A percentile compares a stretch with the other conserved stretches of the same genome.
These are phyloP conservation scores for Choiromyces venosus DNA, from an alignment of 495 filamentous ascomycete species.

Conservation along the genomic window DNA sequence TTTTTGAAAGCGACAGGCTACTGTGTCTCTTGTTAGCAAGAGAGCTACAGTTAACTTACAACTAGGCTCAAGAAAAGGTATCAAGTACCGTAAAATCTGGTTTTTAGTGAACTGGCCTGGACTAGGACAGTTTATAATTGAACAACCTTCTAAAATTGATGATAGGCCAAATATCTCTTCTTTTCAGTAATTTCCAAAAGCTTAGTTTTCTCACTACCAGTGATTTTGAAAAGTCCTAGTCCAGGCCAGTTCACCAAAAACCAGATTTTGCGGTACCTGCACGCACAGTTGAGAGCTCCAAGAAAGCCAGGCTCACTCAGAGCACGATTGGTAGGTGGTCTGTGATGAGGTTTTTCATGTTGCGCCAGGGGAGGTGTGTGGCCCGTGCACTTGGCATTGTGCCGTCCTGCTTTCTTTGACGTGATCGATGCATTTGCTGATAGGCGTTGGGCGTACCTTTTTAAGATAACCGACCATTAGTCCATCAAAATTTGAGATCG, in stretches of 20 bases:
- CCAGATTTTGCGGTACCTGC: too few relatives aligned
- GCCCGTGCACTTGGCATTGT: background rate
- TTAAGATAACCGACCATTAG: background rate
- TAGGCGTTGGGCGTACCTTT: background rate
- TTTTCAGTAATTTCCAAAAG: too few relatives aligned
- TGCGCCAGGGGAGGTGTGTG: background rate
- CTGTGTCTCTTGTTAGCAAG: background rate
- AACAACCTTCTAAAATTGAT: too few relatives aligned
- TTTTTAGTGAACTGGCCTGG: too few relatives aligned
- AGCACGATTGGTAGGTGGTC: background rate
- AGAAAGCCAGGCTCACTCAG: background rate
- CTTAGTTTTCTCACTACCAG: too few relatives aligned
- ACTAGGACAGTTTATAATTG: too few relatives aligned
- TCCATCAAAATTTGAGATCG: background rate
- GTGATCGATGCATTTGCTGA: background rate
- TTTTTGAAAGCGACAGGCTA: background rate
- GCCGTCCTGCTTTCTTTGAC: background rate
- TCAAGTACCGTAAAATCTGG: too few relatives aligned
- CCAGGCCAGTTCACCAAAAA: too few relatives aligned
- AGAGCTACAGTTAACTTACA: background rate
- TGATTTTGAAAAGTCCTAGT: too few relatives aligned
- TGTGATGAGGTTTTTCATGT: background rate
- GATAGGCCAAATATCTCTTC: too few relatives aligned
- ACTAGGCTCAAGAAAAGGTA: background rate
- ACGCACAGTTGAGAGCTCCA: background rate